Percentiles rank a stretch among this genome's conserved stretches.
Conservation (phyloP, 345 rosid genomes). For the Salix suchowensis region DNA sequence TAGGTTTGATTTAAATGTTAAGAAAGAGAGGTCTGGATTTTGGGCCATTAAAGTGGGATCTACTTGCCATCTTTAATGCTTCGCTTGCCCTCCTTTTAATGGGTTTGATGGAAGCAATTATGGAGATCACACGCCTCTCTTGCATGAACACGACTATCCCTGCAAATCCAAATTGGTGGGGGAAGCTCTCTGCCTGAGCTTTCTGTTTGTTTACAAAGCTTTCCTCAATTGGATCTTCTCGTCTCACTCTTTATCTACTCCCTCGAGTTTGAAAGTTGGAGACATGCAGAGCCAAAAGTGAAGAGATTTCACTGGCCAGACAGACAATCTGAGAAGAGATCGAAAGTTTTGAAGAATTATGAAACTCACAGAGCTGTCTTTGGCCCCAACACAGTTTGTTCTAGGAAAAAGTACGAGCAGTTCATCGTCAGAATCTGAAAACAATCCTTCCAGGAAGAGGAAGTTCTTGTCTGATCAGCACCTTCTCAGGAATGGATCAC, state of each 20-base stretch:
- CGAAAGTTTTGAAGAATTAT: neutral
- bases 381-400: conserved; percentile 24
- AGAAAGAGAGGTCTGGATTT: conserved; percentile 13
- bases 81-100: conserved; percentile 45
- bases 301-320: no score
- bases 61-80: conserved; percentile 47
- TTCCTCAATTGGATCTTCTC: neutral
- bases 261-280: neutral
- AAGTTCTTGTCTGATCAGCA: conserved; percentile 22
- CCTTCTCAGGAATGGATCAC: neutral
- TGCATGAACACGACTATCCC: conserved; percentile 17
- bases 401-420: conserved; percentile 15
- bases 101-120: conserved; percentile 37
- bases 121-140: conserved; percentile 26
- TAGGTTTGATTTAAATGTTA: conserved; percentile 33
- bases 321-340: neutral
- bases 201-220: neutral
- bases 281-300: neutral
- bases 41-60: conserved; percentile 43
- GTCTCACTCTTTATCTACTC: neutral
- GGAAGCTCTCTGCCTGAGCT: neutral
- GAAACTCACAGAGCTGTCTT: conserved; percentile 46
- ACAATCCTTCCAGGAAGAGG: conserved; percentile 35
- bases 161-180: neutral
- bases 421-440: conserved; percentile 33